Percentiles rank a stretch among this genome's conserved stretches.
Evolutionary conservation across 2,329 filamentous ascomycete genomes (phyloP).

Genomic region (Aureobasidium leucospermi): DNA sequence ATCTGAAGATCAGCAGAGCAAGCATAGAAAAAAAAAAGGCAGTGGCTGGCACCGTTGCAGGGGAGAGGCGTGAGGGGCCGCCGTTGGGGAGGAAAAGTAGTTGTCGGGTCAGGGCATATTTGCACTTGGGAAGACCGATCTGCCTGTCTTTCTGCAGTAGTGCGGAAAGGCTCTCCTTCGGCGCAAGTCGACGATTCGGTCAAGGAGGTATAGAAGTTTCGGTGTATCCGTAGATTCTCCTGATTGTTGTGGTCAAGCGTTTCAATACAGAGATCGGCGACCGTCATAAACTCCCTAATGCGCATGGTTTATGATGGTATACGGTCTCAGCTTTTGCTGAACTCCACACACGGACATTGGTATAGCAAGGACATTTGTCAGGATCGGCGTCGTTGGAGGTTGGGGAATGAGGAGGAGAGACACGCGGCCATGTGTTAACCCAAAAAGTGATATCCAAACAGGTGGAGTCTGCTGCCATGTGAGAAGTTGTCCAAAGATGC

Average conservation of each 20-base stretch:
- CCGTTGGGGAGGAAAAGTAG: not conserved
- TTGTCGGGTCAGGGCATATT: too few relatives aligned
- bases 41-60: not conserved
- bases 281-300: not conserved
- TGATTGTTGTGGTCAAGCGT: not conserved
- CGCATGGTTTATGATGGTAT: not conserved
- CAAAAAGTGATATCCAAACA: not conserved
- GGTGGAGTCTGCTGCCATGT: conserved; percentile 6
- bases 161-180: not conserved
- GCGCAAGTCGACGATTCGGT: not conserved
- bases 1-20: not conserved
- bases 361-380: not conserved
- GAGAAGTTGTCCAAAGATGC: not conserved
- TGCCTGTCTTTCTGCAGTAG: not conserved
- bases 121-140: not conserved
- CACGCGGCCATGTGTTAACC: not conserved
- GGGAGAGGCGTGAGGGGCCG: not conserved
- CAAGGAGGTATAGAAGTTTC: not conserved
- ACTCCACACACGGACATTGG: not conserved
- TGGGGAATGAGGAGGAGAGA: not conserved
- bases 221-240: not conserved
- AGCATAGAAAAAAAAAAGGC: not conserved
- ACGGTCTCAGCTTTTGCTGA: not conserved
- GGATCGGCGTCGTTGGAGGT: not conserved
- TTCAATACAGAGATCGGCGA: not conserved